Percentiles rank a stretch among this genome's conserved stretches.
phyloP scores from a whole-genome alignment of 139 green algal species.

The Choricystis sp. region DNA sequence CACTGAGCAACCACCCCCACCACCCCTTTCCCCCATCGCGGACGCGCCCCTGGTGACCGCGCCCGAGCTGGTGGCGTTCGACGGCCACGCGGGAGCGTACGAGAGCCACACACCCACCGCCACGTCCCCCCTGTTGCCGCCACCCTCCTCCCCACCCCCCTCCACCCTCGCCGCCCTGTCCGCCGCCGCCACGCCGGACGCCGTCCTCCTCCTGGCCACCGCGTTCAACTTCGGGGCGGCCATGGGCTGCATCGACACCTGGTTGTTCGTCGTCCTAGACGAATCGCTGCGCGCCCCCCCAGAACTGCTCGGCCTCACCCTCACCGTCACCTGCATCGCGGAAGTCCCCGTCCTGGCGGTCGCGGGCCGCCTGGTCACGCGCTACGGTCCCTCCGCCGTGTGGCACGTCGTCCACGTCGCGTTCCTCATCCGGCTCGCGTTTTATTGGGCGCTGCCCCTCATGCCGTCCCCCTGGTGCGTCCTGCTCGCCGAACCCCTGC shows the following conservation, averaged over 20 bases:
- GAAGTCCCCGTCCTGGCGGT: constrained; percentile 17
- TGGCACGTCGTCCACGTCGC: constrained; percentile 18
- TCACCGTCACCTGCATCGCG: constrained; percentile 18
- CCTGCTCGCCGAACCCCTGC: constrained; percentile 23
- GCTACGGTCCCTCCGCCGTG: constrained; percentile 9
- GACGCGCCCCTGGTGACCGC: too few species aligned
- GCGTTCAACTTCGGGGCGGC: constrained; percentile 13
- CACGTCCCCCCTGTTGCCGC: neutral
- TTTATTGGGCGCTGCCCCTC: constrained; percentile 10
- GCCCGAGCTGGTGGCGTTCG: too few species aligned
- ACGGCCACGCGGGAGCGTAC: too few species aligned
- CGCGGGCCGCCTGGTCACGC: constrained; percentile 2
- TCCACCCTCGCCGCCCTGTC: constrained; percentile 7
- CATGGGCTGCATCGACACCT: constrained; percentile 23
- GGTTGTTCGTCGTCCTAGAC: constrained; percentile 25
- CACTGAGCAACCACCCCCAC: too few species aligned
- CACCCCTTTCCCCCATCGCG: too few species aligned
- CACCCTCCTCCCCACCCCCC: neutral
- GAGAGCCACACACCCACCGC: too few species aligned
- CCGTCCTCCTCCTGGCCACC: constrained; percentile 11
- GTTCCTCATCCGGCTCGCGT: constrained; percentile 18
- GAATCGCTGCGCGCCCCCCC: too few species aligned
- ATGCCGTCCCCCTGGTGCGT: constrained; percentile 14
- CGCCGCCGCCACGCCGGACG: constrained; percentile 4
- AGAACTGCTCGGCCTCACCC: constrained; percentile 20